These are phyloP conservation scores for Agrostemma githago DNA, from an alignment of 148 eudicot genomes.

Conservation along the genomic window DNA sequence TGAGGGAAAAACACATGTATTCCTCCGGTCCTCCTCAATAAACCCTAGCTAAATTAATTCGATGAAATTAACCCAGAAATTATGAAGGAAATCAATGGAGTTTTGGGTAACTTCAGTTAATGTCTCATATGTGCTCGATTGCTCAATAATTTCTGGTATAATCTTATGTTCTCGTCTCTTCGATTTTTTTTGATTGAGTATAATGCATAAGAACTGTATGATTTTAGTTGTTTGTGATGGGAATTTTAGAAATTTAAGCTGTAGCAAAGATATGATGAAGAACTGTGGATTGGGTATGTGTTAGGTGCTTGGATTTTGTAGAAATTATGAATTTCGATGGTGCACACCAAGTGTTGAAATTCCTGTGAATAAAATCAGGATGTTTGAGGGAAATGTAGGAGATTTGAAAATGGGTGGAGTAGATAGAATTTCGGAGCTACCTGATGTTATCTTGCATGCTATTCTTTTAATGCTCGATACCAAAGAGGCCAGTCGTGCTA, in stretches of 20 bases:
- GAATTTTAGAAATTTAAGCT: not conserved
- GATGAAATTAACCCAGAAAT: too few relatives aligned
- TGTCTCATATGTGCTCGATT: too few relatives aligned
- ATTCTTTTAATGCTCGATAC: not conserved
- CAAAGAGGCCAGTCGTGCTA: slow-evolving; percentile 1
- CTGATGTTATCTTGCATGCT: not conserved
- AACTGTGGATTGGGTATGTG: not conserved
- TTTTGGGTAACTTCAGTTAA: too few relatives aligned
- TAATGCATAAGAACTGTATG: not conserved
- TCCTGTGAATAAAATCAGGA: not conserved
- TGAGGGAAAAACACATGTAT: too few relatives aligned
- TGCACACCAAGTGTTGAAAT: slow-evolving; percentile 17
- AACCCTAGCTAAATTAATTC: too few relatives aligned
- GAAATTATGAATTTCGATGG: not conserved
- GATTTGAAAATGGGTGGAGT: slow-evolving; percentile 1
- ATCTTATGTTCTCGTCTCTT: not conserved
- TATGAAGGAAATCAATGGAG: too few relatives aligned
- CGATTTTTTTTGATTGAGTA: not conserved
- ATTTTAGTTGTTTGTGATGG: not conserved
- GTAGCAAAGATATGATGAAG: not conserved
- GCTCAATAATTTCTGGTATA: not conserved
- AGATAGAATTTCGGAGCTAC: slow-evolving; percentile 4
- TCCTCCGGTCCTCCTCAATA: too few relatives aligned
- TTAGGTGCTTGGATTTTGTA: not conserved
- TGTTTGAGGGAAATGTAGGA: not conserved